phyloP scores from a whole-genome alignment of 2,329 filamentous ascomycete species.

The Fonsecaea pugnacius region DNA sequence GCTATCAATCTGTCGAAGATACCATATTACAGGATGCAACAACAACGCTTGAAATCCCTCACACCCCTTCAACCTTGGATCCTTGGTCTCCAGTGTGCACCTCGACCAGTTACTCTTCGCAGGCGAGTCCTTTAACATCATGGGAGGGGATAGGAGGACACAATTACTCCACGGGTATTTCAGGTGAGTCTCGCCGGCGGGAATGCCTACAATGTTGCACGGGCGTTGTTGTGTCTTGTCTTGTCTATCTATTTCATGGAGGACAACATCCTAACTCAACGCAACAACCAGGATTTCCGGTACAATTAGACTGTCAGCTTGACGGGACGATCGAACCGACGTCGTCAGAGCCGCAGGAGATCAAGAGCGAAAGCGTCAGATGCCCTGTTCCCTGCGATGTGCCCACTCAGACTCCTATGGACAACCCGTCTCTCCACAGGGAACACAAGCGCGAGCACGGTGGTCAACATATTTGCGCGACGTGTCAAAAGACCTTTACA shows the following conservation, averaged over 20 bases:
- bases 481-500: slow-evolving; percentile 18
- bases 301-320: background rate
- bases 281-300: background rate
- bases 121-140: background rate
- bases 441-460: slow-evolving; percentile 19
- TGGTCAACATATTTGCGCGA: slow-evolving; percentile 14
- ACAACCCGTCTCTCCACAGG: slow-evolving; percentile 1
- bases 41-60: background rate
- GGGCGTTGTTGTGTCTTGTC: background rate
- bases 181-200: background rate
- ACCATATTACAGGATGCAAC: background rate
- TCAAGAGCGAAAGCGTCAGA: slow-evolving; percentile 1
- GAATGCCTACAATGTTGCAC: background rate
- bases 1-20: background rate
- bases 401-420: slow-evolving; percentile 2
- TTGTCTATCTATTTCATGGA: background rate
- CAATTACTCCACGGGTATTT: background rate
- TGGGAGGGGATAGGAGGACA: background rate
- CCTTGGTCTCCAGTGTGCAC: background rate
- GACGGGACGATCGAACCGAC: background rate
- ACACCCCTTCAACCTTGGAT: background rate
- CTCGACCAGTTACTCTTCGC: background rate
- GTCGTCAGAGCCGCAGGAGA: background rate
- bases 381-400: slow-evolving; percentile 1
- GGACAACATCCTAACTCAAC: background rate